These are phyloP conservation scores for Aspergillus intermedius DNA, from an alignment of 2,329 filamentous ascomycete species.

Conservation along the genomic window DNA sequence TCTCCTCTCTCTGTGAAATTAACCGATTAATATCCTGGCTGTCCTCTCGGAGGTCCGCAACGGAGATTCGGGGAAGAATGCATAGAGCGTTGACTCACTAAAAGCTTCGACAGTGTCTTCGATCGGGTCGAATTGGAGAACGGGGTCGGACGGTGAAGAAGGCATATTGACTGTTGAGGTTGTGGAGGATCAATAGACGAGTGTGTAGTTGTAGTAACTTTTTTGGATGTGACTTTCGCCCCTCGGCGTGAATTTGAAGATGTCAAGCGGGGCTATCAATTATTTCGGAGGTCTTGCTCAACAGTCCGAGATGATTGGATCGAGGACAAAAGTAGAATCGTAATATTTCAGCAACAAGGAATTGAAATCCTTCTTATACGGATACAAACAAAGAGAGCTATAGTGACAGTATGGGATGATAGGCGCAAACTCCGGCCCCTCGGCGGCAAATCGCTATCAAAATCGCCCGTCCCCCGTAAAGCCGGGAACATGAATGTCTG, in stretches of 20 bases:
- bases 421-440: not conserved
- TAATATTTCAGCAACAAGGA: no score
- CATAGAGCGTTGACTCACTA: slow-evolving; percentile 24
- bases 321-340: not conserved
- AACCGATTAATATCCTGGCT: slow-evolving; percentile 10
- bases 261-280: not conserved
- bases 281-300: not conserved
- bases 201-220: not conserved
- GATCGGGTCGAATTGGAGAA: slow-evolving; percentile 35
- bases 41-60: not conserved
- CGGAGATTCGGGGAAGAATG: not conserved
- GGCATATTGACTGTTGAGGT: slow-evolving; percentile 22
- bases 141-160: slow-evolving; percentile 23
- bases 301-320: not conserved
- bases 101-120: slow-evolving; percentile 38
- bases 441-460: not conserved
- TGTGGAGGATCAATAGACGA: not conserved
- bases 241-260: not conserved
- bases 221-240: not conserved
- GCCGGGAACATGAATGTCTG: not conserved
- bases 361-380: not conserved
- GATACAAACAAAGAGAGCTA: not conserved
- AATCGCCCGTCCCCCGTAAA: not conserved
- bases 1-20: slow-evolving; percentile 61
- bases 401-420: not conserved